Conservation (phyloP, 768 basidiomycete species). For the Kwoniella shandongensis region DNA sequence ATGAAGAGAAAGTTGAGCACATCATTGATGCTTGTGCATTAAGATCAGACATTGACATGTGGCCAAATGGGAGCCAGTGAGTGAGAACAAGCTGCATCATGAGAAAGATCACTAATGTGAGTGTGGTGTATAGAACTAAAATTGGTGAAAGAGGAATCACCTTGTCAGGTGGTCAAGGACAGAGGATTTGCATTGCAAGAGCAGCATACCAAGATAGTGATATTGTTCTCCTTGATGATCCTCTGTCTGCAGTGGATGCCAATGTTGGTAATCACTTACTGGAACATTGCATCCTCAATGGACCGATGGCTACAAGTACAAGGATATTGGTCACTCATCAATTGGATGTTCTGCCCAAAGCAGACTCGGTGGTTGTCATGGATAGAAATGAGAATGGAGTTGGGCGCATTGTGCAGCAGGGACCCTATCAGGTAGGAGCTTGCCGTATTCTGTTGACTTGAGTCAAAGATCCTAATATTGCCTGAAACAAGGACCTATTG, state of each 20-base stretch:
- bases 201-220: slow-evolving; percentile 41
- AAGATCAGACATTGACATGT: slow-evolving; percentile 32
- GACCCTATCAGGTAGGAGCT: slow-evolving; percentile 61
- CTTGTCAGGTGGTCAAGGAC: slow-evolving; percentile 52
- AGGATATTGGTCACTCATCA: slow-evolving; percentile 61
- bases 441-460: too few relatives aligned
- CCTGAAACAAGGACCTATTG: too few relatives aligned
- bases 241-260: slow-evolving; percentile 73
- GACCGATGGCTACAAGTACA: slow-evolving; percentile 60
- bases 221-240: slow-evolving; percentile 52
- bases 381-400: slow-evolving; percentile 28
- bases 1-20: slow-evolving; percentile 24
- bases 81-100: slow-evolving; percentile 58
- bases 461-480: too few relatives aligned
- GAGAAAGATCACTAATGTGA: background rate
- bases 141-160: slow-evolving; percentile 74
- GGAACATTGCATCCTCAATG: slow-evolving; percentile 60
- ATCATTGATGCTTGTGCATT: slow-evolving; percentile 49
- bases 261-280: slow-evolving; percentile 69
- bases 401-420: slow-evolving; percentile 62
- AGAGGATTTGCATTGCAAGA: slow-evolving; percentile 45
- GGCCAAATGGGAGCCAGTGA: slow-evolving; percentile 33
- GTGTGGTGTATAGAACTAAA: slow-evolving; percentile 59
- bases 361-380: slow-evolving; percentile 51
- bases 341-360: slow-evolving; percentile 46